Base-by-base conservation (phyloP, 2,329 filamentous ascomycete genomes). In the Talaromyces piceae region DNA sequence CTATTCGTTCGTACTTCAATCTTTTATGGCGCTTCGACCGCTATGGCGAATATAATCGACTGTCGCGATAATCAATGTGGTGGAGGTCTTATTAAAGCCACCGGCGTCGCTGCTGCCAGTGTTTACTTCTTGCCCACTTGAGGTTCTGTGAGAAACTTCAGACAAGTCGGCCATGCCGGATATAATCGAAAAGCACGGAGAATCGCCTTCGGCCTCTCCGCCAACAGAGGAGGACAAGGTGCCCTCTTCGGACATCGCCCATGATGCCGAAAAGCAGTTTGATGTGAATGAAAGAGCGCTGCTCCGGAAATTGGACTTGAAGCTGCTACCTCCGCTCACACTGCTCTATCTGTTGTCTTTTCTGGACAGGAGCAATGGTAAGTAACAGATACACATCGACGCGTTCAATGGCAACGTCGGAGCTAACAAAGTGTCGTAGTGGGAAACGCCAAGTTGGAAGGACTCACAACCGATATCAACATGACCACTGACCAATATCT, bases 401-500 rank as follows among this genome's bases (percentile, higher is more conserved):
- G n/a, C 7, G 7, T 23, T 25, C 11, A 9, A 13, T 13, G 26
- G 7, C 6, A 20, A 20, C n/a, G 33, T 4, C 11, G 20, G 20
- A 4, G 16, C 33, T 37, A 20, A 37, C 33, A 4, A 37, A 3
- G 33, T 7, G 2, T 4, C n/a, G 27, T 20, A 27, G 26, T 43
- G 46, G 84, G 83, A 82, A 88, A 87, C 63, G 84, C 83, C 1
- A 78, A 76, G 55, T 71, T 87, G 18, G 83, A 83, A 2, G 83
- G 83, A 0, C 69, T 88, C 13, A 80, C 84, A 51, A 73, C 70
- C 30, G 84, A 87, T 48, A 74, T 89, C 1, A 62, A 69, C 0
- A 67, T 88, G 52, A 66, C 63, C 8, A 77, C 77, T 25, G 81
- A 86, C 61, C 83, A 87, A 61, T 89, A 87, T 71, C 88, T 88